Conservation (phyloP, 2,329 filamentous ascomycete genomes). For the Colletotrichum chrysophilum region DNA sequence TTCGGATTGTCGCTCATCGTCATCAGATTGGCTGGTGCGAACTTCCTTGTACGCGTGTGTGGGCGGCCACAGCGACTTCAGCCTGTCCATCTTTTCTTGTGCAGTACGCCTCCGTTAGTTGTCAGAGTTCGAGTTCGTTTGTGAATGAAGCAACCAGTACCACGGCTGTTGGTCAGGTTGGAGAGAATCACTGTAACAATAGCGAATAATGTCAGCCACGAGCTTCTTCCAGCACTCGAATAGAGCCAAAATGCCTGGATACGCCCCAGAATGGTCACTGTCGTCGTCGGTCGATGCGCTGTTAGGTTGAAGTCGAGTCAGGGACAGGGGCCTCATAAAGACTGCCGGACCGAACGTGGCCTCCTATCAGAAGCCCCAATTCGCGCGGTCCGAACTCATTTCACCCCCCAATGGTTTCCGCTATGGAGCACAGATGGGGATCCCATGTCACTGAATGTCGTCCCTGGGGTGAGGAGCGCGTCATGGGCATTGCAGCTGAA, state of each 20-base stretch:
- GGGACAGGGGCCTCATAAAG: not conserved
- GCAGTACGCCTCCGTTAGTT: not conserved
- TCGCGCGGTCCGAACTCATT: not conserved
- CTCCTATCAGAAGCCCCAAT: not conserved
- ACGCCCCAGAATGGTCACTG: rapidly evolving
- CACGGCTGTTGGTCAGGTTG: not conserved
- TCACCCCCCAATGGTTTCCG: not conserved
- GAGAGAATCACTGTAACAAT: rapidly evolving
- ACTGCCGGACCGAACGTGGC: not conserved
- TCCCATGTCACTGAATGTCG: not conserved
- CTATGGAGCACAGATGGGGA: not conserved
- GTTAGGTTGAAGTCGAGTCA: not conserved
- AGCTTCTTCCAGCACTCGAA: not conserved
- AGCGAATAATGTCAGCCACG: not conserved
- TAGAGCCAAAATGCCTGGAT: not conserved
- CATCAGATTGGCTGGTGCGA: not conserved
- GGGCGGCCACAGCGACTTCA: not conserved
- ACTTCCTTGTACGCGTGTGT: not conserved
- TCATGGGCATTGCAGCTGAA: not conserved
- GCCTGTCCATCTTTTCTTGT: not conserved
- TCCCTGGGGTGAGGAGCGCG: not conserved
- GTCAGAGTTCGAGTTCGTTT: not conserved
- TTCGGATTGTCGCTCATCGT: not conserved
- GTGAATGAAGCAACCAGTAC: not conserved
- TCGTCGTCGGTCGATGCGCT: not conserved